phyloP scores from a whole-genome alignment of 2,329 filamentous ascomycete genomes.

The Triangularia setosa region DNA sequence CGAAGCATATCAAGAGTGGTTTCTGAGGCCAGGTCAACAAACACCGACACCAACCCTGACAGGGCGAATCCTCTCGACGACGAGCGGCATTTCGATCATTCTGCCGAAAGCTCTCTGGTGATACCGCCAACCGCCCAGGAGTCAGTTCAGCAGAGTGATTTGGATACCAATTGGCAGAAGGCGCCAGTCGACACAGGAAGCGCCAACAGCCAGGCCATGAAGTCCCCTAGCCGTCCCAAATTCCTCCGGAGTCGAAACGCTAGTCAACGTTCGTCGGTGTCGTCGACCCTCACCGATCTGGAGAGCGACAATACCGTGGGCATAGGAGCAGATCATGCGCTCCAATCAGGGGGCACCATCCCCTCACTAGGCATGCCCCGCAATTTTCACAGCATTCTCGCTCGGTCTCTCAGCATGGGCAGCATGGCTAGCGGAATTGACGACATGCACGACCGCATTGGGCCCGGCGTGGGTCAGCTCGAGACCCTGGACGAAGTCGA shows the following conservation, averaged over 20 bases:
- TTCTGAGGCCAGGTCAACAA: conserved; percentile 35
- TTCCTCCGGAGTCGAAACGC: conserved; percentile 55
- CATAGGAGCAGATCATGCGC: conserved; percentile 68
- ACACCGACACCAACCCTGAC: background rate
- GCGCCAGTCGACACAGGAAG: conserved; percentile 39
- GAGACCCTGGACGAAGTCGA: conserved; percentile 49
- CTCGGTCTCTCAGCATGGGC: conserved; percentile 78
- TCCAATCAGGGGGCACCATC: conserved; percentile 75
- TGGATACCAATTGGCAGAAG: conserved; percentile 25
- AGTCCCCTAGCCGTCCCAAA: conserved; percentile 47
- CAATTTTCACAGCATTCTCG: conserved; percentile 54
- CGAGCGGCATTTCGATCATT: background rate
- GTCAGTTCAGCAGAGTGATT: conserved; percentile 32
- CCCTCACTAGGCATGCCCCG: conserved; percentile 52
- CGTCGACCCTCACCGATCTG: conserved; percentile 52
- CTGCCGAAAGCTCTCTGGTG: conserved; percentile 7
- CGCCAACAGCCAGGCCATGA: conserved; percentile 45
- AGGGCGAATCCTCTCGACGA: background rate
- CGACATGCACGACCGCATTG: conserved; percentile 50
- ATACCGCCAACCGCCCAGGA: conserved; percentile 22
- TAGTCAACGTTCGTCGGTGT: conserved; percentile 58
- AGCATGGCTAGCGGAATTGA: conserved; percentile 78
- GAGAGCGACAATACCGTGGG: conserved; percentile 72
- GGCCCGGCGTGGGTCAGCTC: conserved; percentile 44
- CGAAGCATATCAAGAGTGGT: conserved; percentile 50